phyloP scores from a whole-genome alignment of 345 rosid genomes.

The Eucalyptus grandis region DNA sequence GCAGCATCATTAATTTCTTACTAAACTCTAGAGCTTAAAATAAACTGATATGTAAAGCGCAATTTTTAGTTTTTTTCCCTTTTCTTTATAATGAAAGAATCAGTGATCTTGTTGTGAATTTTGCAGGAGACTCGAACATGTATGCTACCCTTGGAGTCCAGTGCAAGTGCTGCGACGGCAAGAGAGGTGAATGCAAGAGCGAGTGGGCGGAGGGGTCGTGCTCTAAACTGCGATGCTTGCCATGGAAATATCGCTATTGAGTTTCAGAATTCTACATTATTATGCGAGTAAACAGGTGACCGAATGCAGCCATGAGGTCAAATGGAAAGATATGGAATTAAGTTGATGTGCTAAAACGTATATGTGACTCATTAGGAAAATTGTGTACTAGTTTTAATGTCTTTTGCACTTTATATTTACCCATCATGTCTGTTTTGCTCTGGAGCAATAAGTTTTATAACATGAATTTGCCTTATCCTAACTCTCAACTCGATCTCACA shows the following conservation, averaged over 20 bases:
- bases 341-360: not conserved
- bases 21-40: not conserved
- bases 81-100: not conserved
- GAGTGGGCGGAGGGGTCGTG: slow-evolving; percentile 16
- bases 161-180: slow-evolving; percentile 35
- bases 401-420: not conserved
- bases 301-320: not conserved
- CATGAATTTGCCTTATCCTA: fast-evolving
- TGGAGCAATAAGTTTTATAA: not conserved
- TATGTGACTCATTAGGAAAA: not conserved
- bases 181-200: slow-evolving; percentile 12
- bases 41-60: not conserved
- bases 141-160: slow-evolving; percentile 17
- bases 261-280: not conserved
- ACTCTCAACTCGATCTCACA: too few relatives aligned
- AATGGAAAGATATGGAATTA: not conserved
- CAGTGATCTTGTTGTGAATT: not conserved
- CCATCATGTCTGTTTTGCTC: not conserved
- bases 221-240: slow-evolving; percentile 22
- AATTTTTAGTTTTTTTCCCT: not conserved
- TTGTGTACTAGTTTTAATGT: not conserved
- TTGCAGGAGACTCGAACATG: slow-evolving; percentile 7
- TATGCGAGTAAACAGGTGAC: not conserved
- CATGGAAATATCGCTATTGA: slow-evolving; percentile 13
- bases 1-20: not conserved